Evolutionary conservation across 108 stramenopile genomes (phyloP).

Genomic region (Fragilaria crotonensis): DNA sequence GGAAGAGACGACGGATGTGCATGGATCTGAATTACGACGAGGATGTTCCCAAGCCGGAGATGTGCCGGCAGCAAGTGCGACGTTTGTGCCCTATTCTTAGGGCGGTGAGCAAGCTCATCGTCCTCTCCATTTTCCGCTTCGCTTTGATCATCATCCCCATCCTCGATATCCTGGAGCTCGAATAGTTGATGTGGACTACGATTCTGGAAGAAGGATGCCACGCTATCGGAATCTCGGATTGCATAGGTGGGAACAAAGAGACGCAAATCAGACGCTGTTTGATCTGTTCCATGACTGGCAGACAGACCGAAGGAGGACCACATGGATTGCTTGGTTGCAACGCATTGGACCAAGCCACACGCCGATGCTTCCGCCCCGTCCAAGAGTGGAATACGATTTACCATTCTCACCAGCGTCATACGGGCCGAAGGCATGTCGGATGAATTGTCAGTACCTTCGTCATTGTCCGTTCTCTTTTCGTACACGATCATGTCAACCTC

Average conservation of each 20-base stretch:
- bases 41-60: constrained; percentile 57
- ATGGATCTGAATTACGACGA: constrained; percentile 60
- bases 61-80: constrained; percentile 41
- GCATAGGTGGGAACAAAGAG: constrained; percentile 34
- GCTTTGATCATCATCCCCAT: constrained; percentile 9
- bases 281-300: neutral
- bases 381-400: constrained; percentile 74
- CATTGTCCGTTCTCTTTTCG: neutral
- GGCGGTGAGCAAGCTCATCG: neutral
- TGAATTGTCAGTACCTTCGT: neutral
- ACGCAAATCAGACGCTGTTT: neutral
- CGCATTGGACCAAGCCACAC: constrained; percentile 65
- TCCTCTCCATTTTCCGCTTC: constrained; percentile 6
- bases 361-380: constrained; percentile 69
- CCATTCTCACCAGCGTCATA: constrained; percentile 69
- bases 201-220: constrained; percentile 58
- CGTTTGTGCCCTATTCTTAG: neutral
- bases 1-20: constrained; percentile 66
- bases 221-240: constrained; percentile 63
- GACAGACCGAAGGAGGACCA: constrained; percentile 78
- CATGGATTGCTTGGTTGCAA: constrained; percentile 35
- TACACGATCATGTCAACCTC: constrained; percentile 61
- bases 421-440: neutral
- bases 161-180: constrained; percentile 3
- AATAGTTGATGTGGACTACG: constrained; percentile 34